Evolutionary conservation across 345 rosid species (phyloP), one percentile per base, ranked within the genome.

Genomic region (Nephelium lappaceum): DNA sequence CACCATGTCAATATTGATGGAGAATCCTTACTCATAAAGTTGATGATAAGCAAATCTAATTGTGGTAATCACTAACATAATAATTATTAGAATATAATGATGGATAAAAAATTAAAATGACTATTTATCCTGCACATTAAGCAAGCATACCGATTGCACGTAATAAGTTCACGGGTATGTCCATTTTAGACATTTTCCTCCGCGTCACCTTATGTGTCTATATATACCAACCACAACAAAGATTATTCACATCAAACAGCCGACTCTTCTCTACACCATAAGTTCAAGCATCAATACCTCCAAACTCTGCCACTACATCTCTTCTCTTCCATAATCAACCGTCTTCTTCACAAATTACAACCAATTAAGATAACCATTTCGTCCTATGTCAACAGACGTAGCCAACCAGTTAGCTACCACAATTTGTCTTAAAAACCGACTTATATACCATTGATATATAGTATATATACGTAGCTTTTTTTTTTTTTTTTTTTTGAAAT

Each of bases 141-240:
- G 12, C 11, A 45, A 45, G 12, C 11, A 45, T 7, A 45, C 11
- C 51, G 12, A 45, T 11, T 8, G 6, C 51, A 45, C 8, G 6
- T 8, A 31, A 31, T 31, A 4, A 31, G 36, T 31, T 31, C 0
- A 51, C 1, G 0, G 10, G 5, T 51, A 51, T 51, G 57, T 14
- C 57, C 19, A 8, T 51, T 51, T 51, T 51, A 51, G 57, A 51
- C 18, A 51, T 51, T 51, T 31, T 12, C 14, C 67, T 4, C 11
- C 21, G 14, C 11, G 24, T 41, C 68, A 58, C 77, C 55, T 38
- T 23, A 39, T 60, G 63, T 74, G 63, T 74, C 64, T 63, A 75
- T 38, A 64, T 24, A 60, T 42, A 27, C 36, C 19, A 5, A 23
- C 31, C 25, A 18, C 18, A 62, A 63, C 70, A 57, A 57, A 19